Base-by-base conservation (phyloP, 208 protist species). In the Acanthamoeba divionensis region DNA sequence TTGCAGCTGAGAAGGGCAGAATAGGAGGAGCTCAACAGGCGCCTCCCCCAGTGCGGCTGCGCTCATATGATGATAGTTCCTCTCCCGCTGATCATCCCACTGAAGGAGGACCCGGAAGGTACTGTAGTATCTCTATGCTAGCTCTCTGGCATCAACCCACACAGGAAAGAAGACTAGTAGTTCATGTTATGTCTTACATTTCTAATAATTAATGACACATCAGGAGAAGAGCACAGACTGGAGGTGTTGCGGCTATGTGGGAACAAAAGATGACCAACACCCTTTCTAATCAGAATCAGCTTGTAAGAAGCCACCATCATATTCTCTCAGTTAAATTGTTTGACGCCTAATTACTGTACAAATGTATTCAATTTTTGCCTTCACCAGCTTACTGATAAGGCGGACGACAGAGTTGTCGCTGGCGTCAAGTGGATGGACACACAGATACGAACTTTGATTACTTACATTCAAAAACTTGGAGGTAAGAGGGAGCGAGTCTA, bases 361-460 rank as follows among this genome's bases (percentile, higher is more conserved):
- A 29, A 1, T 9, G 24, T 24, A 15, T 55, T 13, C 10, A 26
- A 24, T 9, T 29, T 33, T 5, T 75, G 12, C 13, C 0, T 10
- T 18, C 1, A 29, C 18, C 55, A 88, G 80, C 55, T 88, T 36
- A 33, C 52, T 15, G 80, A 88, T 9, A 52, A 71, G 80, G 38
- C 38, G 24, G 60, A 88, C 21, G 80, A 88, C 24, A 33, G 80
- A 21, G 80, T 88, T 54, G 60, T 71, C 12, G 71, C 66, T 41
- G 80, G 80, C 12, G 80, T 88, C 2, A 36, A 88, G 44, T 88
- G 54, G 55, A 88, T 88, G 80, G 80, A 88, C 80, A 52, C 55
- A 24, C 80, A 88, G 60, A 88, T 88, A 13, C 80, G 80, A 0
- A 8, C n/a, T 21, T 62, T 88, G 24, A 88, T 88, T 45, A 47